Percentiles rank a stretch among this genome's conserved stretches.
Evolutionary conservation across 202 grass and related monocot species (phyloP).

Genomic region (Zizania palustris): DNA sequence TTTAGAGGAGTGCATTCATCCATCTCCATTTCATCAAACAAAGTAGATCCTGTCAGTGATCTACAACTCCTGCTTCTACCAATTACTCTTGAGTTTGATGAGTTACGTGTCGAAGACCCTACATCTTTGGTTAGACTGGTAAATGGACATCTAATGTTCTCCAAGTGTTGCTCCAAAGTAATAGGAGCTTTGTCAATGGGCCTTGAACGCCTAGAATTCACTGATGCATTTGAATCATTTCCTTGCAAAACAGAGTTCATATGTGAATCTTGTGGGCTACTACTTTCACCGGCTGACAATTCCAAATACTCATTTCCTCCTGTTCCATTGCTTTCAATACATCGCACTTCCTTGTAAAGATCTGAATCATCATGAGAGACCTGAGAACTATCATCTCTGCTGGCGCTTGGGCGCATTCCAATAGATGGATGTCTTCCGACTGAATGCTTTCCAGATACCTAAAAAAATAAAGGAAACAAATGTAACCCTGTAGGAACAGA

Average conservation of each 20-base stretch:
- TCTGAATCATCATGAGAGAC: conserved; percentile 63
- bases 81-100: conserved; percentile 51
- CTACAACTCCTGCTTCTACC: conserved; percentile 96
- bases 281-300: conserved; percentile 54
- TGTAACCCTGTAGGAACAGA: conserved; percentile 1
- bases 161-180: conserved; percentile 93
- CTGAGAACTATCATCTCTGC: conserved; percentile 52
- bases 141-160: conserved; percentile 81
- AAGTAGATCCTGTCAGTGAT: conserved; percentile 54
- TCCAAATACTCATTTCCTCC: conserved; percentile 45
- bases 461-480: conserved; percentile 46
- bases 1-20: conserved; percentile 71
- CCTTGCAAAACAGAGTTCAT: conserved; percentile 43
- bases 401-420: conserved; percentile 40
- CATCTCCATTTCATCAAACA: conserved; percentile 54
- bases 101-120: conserved; percentile 46
- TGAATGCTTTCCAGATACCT: conserved; percentile 62
- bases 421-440: conserved; percentile 54
- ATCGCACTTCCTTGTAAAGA: conserved; percentile 87
- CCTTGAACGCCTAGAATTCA: conserved; percentile 47
- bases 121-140: conserved; percentile 47
- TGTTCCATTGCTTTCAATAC: conserved; percentile 64
- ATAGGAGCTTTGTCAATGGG: conserved; percentile 51
- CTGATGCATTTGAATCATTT: conserved; percentile 47
- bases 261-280: conserved; percentile 40